Conservation (phyloP, 257 asterid species). For the Cynanchum wilfordii region DNA sequence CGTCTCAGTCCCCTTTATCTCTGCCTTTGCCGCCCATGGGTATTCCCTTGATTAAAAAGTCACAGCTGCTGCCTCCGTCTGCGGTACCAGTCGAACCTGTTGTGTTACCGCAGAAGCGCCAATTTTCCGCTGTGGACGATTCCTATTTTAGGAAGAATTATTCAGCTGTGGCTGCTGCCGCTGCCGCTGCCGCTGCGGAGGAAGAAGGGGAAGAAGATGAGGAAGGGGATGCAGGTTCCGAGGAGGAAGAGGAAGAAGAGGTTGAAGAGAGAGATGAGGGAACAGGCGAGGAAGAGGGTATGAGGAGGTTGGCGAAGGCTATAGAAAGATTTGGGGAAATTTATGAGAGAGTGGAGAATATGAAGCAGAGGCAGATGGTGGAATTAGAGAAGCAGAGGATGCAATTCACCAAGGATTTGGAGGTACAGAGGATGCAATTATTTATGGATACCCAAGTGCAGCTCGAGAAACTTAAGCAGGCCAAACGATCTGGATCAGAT, state of each 20-base stretch:
- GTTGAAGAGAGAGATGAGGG: conserved; percentile 34
- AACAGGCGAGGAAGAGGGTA: conserved; percentile 41
- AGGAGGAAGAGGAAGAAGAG: conserved; percentile 34
- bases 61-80: conserved; percentile 36
- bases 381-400: conserved; percentile 88
- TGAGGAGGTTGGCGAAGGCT: conserved; percentile 63
- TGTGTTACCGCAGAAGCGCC: conserved; percentile 62
- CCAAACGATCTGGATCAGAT: conserved; percentile 50
- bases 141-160: conserved; percentile 53
- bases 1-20: conserved; percentile 4
- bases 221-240: conserved; percentile 34
- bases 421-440: conserved; percentile 79
- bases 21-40: conserved; percentile 25
- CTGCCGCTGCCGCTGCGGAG: conserved; percentile 24
- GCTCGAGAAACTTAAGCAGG: conserved; percentile 54
- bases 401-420: conserved; percentile 79
- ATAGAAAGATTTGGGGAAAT: conserved; percentile 68
- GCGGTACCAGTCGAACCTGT: conserved; percentile 37
- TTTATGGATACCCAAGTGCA: conserved; percentile 70
- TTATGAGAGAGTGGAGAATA: conserved; percentile 68
- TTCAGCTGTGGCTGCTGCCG: conserved; percentile 65
- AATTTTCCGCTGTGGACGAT: conserved; percentile 33
- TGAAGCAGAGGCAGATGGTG: conserved; percentile 80
- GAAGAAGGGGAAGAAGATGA: conserved; percentile 46
- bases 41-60: conserved; percentile 20